Conservation (phyloP, 2,329 filamentous ascomycete species). For the Fusarium sp. region DNA sequence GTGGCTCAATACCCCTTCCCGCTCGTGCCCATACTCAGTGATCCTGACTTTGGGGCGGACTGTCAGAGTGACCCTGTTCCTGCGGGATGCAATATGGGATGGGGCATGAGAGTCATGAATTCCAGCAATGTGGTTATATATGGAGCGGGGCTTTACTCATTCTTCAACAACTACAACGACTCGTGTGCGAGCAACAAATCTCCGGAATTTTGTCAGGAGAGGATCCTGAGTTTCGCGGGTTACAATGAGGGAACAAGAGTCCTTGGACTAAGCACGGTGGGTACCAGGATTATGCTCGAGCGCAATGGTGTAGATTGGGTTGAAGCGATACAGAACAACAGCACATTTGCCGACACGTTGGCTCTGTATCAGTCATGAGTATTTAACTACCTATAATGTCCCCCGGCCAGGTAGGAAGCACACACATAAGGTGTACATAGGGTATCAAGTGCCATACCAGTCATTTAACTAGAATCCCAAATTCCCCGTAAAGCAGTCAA, state of each 20-base stretch:
- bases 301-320: conserved; percentile 38
- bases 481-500: conserved; percentile 74
- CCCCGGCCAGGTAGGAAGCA: background rate
- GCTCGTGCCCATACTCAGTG: conserved; percentile 50
- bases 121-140: conserved; percentile 68
- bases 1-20: conserved; percentile 69
- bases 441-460: conserved; percentile 41
- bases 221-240: conserved; percentile 51
- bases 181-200: conserved; percentile 57
- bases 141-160: conserved; percentile 75
- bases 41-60: conserved; percentile 39
- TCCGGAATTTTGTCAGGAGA: conserved; percentile 59
- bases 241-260: conserved; percentile 34
- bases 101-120: conserved; percentile 72
- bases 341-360: conserved; percentile 47
- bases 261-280: conserved; percentile 46
- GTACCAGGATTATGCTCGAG: conserved; percentile 43
- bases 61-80: conserved; percentile 58
- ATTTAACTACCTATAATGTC: conserved; percentile 15
- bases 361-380: conserved; percentile 43
- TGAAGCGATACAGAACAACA: conserved; percentile 42
- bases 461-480: conserved; percentile 56
- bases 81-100: conserved; percentile 66
- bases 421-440: conserved; percentile 14
- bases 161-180: conserved; percentile 73